A percentile compares a stretch with the other conserved stretches of the same genome.
Conservation (phyloP, 495 filamentous ascomycete genomes). For the Hyphodiscus hymeniophilus region DNA sequence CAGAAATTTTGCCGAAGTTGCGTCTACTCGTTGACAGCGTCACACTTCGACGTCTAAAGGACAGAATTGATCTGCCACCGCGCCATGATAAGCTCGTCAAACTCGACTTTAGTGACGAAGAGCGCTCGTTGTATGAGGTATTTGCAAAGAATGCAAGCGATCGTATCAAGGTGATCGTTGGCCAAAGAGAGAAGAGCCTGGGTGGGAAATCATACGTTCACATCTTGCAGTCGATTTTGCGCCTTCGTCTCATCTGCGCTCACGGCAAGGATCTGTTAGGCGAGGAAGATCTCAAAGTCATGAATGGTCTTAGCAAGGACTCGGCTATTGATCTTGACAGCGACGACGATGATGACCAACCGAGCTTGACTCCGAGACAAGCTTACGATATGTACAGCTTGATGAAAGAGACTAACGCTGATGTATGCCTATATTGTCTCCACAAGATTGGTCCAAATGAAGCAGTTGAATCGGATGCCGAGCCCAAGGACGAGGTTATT, state of each 20-base stretch:
- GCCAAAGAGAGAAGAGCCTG: constrained; percentile 48
- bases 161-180: constrained; percentile 42
- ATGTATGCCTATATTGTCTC: constrained; percentile 60
- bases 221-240: constrained; percentile 82
- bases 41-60: constrained; percentile 86
- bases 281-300: constrained; percentile 67
- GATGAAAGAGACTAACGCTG: constrained; percentile 67
- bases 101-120: constrained; percentile 45
- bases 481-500: constrained; percentile 54
- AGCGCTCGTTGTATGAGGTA: constrained; percentile 46
- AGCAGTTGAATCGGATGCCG: constrained; percentile 40
- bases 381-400: constrained; percentile 77
- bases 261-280: constrained; percentile 84
- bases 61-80: constrained; percentile 73
- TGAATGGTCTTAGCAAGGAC: constrained; percentile 68
- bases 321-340: constrained; percentile 83
- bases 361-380: constrained; percentile 49
- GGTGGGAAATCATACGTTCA: constrained; percentile 81
- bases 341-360: constrained; percentile 49
- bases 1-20: constrained; percentile 71
- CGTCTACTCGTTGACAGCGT: constrained; percentile 89
- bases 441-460: constrained; percentile 49
- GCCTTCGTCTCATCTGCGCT: constrained; percentile 82
- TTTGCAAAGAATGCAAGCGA: constrained; percentile 45
- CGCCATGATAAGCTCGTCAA: constrained; percentile 62